Percentiles rank a stretch among this genome's conserved stretches.
Conservation (phyloP, 2,329 filamentous ascomycete species). For the Diaporthe batatas region DNA sequence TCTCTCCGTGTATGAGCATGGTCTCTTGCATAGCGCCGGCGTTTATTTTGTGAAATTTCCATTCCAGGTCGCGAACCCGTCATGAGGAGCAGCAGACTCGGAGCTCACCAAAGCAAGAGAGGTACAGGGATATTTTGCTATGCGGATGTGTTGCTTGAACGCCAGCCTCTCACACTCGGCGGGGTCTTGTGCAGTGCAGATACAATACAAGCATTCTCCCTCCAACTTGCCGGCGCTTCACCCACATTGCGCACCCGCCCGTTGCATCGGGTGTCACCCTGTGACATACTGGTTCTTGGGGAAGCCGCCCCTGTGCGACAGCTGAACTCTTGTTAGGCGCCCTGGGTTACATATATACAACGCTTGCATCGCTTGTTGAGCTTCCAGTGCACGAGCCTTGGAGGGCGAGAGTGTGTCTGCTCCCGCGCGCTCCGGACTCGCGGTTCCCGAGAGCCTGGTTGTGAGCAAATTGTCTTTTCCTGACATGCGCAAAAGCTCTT, state of each 20-base stretch:
- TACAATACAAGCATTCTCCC: constrained; percentile 7
- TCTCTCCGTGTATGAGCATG: constrained; percentile 9
- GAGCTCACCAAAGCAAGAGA: not conserved
- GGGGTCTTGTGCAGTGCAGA: constrained; percentile 1
- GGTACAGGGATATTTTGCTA: not conserved
- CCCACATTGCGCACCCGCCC: not conserved
- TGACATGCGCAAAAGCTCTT: not conserved
- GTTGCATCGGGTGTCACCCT: constrained; percentile 11
- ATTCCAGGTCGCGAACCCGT: not conserved
- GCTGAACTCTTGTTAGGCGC: not conserved
- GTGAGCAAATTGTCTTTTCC: not conserved
- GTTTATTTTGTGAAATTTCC: constrained; percentile 4
- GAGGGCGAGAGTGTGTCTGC: not conserved
- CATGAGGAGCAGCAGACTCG: not conserved
- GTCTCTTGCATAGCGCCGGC: constrained; percentile 15
- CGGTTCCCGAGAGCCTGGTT: not conserved
- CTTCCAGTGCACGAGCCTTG: not conserved
- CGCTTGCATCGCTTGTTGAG: not conserved
- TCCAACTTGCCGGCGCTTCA: constrained; percentile 5
- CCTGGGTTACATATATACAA: too few species aligned
- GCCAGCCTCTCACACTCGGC: not conserved
- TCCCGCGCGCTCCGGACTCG: not conserved
- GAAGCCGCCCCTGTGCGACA: not conserved
- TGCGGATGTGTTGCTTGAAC: not conserved
- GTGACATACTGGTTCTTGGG: not conserved